phyloP scores from a whole-genome alignment of 2,329 filamentous ascomycete species.

The Aspergillus phoenicis region DNA sequence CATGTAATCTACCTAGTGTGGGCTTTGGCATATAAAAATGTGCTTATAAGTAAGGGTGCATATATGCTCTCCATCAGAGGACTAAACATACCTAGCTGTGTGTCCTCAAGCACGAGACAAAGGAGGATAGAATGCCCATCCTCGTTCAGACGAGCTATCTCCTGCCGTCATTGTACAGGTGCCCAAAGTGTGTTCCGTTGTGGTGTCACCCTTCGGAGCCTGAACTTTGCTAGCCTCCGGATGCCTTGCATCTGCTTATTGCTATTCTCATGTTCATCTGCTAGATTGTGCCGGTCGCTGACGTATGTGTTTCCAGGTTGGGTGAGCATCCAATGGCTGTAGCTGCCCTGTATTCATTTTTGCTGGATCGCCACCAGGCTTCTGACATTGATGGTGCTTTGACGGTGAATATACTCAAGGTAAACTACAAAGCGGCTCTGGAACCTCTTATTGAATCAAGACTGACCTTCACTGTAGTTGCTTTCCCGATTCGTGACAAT shows the following conservation, averaged over 20 bases:
- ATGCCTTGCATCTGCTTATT: neutral
- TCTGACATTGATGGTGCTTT: constrained; percentile 51
- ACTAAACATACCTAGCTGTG: constrained; percentile 12
- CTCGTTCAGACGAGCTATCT: constrained; percentile 1
- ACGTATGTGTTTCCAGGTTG: constrained; percentile 42
- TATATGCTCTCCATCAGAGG: constrained; percentile 17
- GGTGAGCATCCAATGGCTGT: constrained; percentile 53
- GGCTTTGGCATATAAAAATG: constrained; percentile 27
- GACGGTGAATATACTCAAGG: constrained; percentile 50
- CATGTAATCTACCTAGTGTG: constrained; percentile 39
- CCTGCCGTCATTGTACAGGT: neutral
- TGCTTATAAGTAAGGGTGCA: constrained; percentile 33
- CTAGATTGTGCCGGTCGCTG: constrained; percentile 26
- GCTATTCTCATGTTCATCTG: neutral
- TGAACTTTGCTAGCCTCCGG: neutral
- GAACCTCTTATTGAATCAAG: neutral
- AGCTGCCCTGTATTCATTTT: constrained; percentile 51
- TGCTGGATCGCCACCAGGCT: constrained; percentile 52
- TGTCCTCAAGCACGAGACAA: constrained; percentile 13
- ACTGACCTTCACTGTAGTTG: constrained; percentile 45
- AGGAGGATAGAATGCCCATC: neutral
- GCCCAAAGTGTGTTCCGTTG: neutral
- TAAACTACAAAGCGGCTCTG: constrained; percentile 26
- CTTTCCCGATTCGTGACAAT: constrained; percentile 60
- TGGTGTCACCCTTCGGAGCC: neutral